Evolutionary conservation across 1,139 yeast genomes (phyloP).

Genomic region (Protomyces inouyei): DNA sequence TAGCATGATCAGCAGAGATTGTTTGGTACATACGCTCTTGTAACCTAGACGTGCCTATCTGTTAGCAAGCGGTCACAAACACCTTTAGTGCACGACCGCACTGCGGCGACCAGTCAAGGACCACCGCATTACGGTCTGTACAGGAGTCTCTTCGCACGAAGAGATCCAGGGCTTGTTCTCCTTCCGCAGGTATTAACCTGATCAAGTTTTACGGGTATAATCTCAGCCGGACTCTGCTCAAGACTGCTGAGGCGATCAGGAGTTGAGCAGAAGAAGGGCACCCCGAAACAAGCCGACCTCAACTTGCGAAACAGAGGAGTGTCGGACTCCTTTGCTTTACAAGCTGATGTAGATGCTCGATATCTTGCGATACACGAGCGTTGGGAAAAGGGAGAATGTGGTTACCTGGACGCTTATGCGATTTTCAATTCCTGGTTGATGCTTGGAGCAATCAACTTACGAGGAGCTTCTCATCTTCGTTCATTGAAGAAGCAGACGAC

Average conservation of each 20-base stretch:
- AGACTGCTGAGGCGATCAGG: not conserved
- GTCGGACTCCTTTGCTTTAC: not conserved
- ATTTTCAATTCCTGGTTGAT: not conserved
- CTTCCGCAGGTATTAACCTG: constrained; percentile 28
- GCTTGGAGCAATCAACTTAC: constrained; percentile 20
- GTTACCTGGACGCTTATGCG: constrained; percentile 13
- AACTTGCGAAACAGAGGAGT: constrained; percentile 1
- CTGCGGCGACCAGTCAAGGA: not conserved
- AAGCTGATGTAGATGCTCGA: not conserved
- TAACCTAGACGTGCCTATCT: constrained; percentile 34
- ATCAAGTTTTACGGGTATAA: constrained; percentile 28
- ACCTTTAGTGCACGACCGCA: not conserved
- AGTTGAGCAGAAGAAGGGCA: not conserved
- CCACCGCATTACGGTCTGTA: not conserved
- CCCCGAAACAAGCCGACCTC: constrained; percentile 23
- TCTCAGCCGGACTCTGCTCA: constrained; percentile 13
- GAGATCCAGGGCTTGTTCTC: constrained; percentile 24
- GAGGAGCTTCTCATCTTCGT: constrained; percentile 20
- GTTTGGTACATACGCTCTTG: not conserved
- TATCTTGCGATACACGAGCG: not conserved
- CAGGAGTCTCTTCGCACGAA: constrained; percentile 8
- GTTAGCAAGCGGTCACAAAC: not conserved
- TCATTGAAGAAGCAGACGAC: constrained; percentile 12
- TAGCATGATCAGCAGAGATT: not conserved
- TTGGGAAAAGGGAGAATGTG: not conserved